Conservation (phyloP, 1,139 yeast species). For the Spathaspora sp. region DNA sequence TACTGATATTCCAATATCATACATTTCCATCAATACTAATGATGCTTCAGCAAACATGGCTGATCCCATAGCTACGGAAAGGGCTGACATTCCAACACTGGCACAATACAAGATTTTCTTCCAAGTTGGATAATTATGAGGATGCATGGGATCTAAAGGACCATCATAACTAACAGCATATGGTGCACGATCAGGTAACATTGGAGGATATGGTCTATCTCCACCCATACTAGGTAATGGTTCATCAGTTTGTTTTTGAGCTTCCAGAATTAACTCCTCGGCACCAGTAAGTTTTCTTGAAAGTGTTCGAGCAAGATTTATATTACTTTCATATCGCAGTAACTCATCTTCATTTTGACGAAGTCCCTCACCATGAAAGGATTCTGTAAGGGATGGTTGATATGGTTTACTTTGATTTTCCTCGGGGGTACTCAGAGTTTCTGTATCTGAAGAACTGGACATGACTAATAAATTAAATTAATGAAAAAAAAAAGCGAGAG, state of each 20-base stretch:
- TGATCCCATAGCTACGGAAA: constrained; percentile 49
- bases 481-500: neutral
- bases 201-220: constrained; percentile 37
- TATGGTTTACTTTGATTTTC: neutral
- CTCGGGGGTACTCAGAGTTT: neutral
- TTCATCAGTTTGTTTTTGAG: constrained; percentile 22
- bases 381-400: neutral
- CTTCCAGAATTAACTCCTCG: constrained; percentile 26
- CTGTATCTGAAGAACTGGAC: neutral
- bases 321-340: constrained; percentile 26
- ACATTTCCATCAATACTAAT: constrained; percentile 23
- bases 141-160: constrained; percentile 49
- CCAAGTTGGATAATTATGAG: constrained; percentile 44
- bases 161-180: constrained; percentile 48
- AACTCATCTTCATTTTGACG: constrained; percentile 24
- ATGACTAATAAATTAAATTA: neutral
- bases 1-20: constrained; percentile 32
- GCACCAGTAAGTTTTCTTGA: constrained; percentile 35
- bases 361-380: neutral
- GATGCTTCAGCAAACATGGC: constrained; percentile 40
- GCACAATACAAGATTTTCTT: constrained; percentile 28
- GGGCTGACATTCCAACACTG: constrained; percentile 34
- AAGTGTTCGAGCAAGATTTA: constrained; percentile 25
- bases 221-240: constrained; percentile 43
- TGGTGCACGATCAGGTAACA: constrained; percentile 32